Evolutionary conservation across 805 yeast species (phyloP).

Genomic region (Danielia oregonensis): DNA sequence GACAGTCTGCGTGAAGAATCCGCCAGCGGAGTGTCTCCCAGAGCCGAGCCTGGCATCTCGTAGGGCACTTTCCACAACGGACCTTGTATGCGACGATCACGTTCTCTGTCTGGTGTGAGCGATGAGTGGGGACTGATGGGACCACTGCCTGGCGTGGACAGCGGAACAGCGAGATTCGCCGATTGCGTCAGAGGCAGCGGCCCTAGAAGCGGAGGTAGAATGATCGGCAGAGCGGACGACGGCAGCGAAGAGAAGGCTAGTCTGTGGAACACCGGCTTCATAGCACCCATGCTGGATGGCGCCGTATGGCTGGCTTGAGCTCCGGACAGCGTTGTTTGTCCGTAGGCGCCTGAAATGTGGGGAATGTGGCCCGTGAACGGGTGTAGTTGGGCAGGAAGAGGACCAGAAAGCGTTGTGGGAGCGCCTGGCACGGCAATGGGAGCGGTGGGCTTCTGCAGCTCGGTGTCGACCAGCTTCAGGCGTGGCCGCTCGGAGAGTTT

Average conservation of each 20-base stretch:
- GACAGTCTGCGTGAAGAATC: constrained; percentile 39
- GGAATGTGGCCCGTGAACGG: too few relatives aligned
- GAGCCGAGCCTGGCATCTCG: constrained; percentile 41
- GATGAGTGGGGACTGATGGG: constrained; percentile 6
- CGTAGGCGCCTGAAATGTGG: too few relatives aligned
- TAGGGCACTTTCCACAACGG: constrained; percentile 64
- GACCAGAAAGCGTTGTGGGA: constrained; percentile 5
- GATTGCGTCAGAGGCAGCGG: constrained; percentile 10
- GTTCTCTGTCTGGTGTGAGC: not conserved
- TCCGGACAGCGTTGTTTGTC: too few relatives aligned
- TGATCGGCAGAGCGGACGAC: constrained; percentile 11
- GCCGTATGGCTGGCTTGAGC: too few relatives aligned
- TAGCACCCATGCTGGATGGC: too few relatives aligned
- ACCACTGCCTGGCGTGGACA: constrained; percentile 3
- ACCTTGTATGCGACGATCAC: constrained; percentile 32
- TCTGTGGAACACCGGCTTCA: constrained; percentile 12
- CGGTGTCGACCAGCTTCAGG: constrained; percentile 13
- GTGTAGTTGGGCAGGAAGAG: constrained; percentile 1
- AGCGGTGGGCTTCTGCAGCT: constrained; percentile 1
- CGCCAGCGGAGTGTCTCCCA: constrained; percentile 11
- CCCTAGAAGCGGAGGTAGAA: constrained; percentile 16
- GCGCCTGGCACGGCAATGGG: not conserved
- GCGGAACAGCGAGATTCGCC: constrained; percentile 10
- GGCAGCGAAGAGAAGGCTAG: constrained; percentile 7
- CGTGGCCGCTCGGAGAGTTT: constrained; percentile 8